Conservation (phyloP, 148 eudicot species). For the Heliosperma pusillum region DNA sequence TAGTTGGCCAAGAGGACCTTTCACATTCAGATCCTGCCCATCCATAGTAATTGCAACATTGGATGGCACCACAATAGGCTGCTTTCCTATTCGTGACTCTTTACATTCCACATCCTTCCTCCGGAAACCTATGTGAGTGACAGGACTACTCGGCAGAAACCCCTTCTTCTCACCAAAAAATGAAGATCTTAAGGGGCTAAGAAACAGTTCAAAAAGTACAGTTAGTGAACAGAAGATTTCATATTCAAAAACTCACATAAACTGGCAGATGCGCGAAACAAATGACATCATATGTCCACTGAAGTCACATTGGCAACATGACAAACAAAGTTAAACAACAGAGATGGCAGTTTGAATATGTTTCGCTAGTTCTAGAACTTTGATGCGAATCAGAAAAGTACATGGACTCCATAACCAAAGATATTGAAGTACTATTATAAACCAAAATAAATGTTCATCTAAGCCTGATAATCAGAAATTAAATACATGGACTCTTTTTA, state of each 20-base stretch:
- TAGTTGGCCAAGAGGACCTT: slow-evolving; percentile 93
- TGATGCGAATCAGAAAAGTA: not conserved
- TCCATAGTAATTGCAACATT: slow-evolving; percentile 68
- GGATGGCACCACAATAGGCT: slow-evolving; percentile 74
- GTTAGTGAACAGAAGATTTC: not conserved
- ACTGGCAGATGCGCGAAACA: too few species aligned
- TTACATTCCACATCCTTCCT: slow-evolving; percentile 66
- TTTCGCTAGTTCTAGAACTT: not conserved
- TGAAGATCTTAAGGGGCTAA: slow-evolving; percentile 53
- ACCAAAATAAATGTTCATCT: not conserved
- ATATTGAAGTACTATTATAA: too few species aligned
- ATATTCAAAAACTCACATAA: not conserved
- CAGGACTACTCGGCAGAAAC: slow-evolving; percentile 32
- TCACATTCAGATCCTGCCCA: slow-evolving; percentile 69
- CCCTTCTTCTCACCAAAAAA: slow-evolving; percentile 54
- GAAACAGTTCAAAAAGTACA: not conserved
- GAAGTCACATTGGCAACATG: not conserved
- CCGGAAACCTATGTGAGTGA: slow-evolving; percentile 36
- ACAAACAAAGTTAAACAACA: not conserved
- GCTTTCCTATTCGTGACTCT: slow-evolving; percentile 94
- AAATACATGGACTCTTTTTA: too few species aligned
- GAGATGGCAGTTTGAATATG: not conserved
- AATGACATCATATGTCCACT: not conserved
- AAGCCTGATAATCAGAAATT: not conserved
- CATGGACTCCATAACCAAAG: not conserved